phyloP scores from a whole-genome alignment of 495 filamentous ascomycete species.

The Talaromyces proteolyticus region DNA sequence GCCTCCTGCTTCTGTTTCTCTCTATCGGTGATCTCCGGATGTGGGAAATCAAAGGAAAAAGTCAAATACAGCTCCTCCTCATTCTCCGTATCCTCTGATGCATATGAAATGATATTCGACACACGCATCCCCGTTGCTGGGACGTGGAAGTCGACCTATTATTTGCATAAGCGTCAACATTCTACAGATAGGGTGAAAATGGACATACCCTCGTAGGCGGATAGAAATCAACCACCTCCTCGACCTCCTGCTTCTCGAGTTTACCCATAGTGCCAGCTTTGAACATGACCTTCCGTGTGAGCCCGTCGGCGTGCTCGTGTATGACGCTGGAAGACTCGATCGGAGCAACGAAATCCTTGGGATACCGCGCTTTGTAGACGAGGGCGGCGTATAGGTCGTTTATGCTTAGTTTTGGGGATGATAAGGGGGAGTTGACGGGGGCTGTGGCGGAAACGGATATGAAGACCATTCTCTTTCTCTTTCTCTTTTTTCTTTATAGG shows the following conservation, averaged over 20 bases:
- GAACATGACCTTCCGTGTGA: neutral
- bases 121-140: slow-evolving; percentile 14
- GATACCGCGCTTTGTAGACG: slow-evolving; percentile 33
- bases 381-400: slow-evolving; percentile 37
- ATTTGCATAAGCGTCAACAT: neutral
- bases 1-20: slow-evolving; percentile 7
- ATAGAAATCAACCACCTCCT: neutral
- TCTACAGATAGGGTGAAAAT: neutral
- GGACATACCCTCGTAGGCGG: neutral
- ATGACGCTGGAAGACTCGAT: slow-evolving; percentile 25
- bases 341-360: slow-evolving; percentile 36
- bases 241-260: slow-evolving; percentile 11
- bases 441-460: slow-evolving; percentile 13
- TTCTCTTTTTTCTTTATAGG: neutral
- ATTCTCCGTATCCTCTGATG: slow-evolving; percentile 20
- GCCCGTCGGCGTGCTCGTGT: neutral
- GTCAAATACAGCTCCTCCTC: slow-evolving; percentile 33
- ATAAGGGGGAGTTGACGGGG: slow-evolving; percentile 33
- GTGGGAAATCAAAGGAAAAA: slow-evolving; percentile 38
- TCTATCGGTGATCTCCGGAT: slow-evolving; percentile 9
- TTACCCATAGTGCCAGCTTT: slow-evolving; percentile 17
- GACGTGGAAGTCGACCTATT: slow-evolving; percentile 13
- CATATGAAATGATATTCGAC: slow-evolving; percentile 31
- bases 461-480: slow-evolving; percentile 11
- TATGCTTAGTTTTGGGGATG: slow-evolving; percentile 26